Base-by-base conservation (phyloP, 2,329 filamentous ascomycete species). In the Verticillium nubilum region DNA sequence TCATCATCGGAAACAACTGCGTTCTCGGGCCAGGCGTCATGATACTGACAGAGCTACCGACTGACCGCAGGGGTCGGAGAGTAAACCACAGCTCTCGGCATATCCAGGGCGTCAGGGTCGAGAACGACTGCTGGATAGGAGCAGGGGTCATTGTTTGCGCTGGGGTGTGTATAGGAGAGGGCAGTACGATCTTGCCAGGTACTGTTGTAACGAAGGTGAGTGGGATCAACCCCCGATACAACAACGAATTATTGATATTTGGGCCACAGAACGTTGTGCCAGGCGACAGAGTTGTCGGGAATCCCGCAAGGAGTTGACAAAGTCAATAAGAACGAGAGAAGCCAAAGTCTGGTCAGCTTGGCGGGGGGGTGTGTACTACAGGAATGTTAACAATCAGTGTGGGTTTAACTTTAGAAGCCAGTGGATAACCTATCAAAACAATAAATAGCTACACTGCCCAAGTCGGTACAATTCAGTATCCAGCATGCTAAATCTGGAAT, bases 1-100 rank as follows among this genome's bases (percentile, higher is more conserved):
- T 98, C 61, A 86, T 80, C 54, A 92, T 98, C 67, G 93, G 93
- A 2, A 85, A 91, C 62, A 86, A 90, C 60, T 86, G 85, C 57
- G 83, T 89, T 69, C 87, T 93, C 64, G 92, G 92, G 2, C 90
- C 91, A 5, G 17, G 37, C 37, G 37, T 47, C 6, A 19, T 47
- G 17, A 47, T 47, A 47, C 37, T 47, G n/a, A 47, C n/a, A 19
- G 37, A 47, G 37, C 37, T 47, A 47, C 37, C 37, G 15, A 47
- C 37, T 47, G n/a, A 47, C 17, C n/a, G 17, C n/a, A 47, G 37
- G 17, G 15, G 17, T 23, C 37, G 37, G n/a, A 23, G 4, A 47
- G 37, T 47, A 47, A 47, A 47, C 37, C n/a, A 47, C n/a, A 47
- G n/a, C 37, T 23, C n/a, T 47, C n/a, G 37, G n/a, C 17, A 19